A percentile compares a stretch with the other conserved stretches of the same genome.
phyloP scores from a whole-genome alignment of 2,329 filamentous ascomycete species.

The Gliomastix tumulicola region DNA sequence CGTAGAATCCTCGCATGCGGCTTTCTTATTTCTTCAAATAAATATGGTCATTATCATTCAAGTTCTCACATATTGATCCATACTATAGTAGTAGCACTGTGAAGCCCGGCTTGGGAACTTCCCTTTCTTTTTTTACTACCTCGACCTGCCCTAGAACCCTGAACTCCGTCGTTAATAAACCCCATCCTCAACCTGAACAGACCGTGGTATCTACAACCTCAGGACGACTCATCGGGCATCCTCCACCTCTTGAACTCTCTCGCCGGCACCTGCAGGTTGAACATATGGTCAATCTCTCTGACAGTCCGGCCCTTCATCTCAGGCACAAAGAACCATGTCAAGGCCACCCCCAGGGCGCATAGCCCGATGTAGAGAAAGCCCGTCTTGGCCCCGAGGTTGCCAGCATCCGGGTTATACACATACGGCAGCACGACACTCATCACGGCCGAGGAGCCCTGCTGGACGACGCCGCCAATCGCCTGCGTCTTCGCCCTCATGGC shows the following conservation, averaged over 20 bases:
- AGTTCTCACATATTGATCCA: too few relatives aligned
- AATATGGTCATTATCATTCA: too few relatives aligned
- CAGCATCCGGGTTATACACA: slow-evolving; percentile 19
- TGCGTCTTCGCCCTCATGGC: slow-evolving; percentile 17
- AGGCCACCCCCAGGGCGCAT: slow-evolving; percentile 15
- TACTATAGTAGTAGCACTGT: too few relatives aligned
- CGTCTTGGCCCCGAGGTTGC: slow-evolving; percentile 29
- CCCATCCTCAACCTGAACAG: too few relatives aligned
- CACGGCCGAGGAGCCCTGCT: slow-evolving; percentile 24
- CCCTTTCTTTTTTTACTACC: too few relatives aligned
- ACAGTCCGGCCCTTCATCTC: slow-evolving; percentile 40
- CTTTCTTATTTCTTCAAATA: too few relatives aligned
- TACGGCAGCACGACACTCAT: slow-evolving; percentile 15
- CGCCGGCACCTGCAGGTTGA: slow-evolving; percentile 9
- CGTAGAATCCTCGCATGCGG: too few relatives aligned
- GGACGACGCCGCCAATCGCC: slow-evolving; percentile 30
- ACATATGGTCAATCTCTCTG: slow-evolving; percentile 35
- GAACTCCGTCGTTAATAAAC: too few relatives aligned
- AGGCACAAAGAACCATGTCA: slow-evolving; percentile 35
- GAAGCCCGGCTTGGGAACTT: too few relatives aligned
- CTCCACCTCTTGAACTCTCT: background rate
- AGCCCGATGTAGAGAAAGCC: slow-evolving; percentile 28
- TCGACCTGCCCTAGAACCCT: too few relatives aligned
- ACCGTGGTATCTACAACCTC: too few relatives aligned
- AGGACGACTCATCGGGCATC: too few relatives aligned